Percentiles rank a stretch among this genome's conserved stretches.
These are phyloP conservation scores for Hemileia vastatrix DNA, from an alignment of 1,284 basidiomycete species.

Conservation along the genomic window DNA sequence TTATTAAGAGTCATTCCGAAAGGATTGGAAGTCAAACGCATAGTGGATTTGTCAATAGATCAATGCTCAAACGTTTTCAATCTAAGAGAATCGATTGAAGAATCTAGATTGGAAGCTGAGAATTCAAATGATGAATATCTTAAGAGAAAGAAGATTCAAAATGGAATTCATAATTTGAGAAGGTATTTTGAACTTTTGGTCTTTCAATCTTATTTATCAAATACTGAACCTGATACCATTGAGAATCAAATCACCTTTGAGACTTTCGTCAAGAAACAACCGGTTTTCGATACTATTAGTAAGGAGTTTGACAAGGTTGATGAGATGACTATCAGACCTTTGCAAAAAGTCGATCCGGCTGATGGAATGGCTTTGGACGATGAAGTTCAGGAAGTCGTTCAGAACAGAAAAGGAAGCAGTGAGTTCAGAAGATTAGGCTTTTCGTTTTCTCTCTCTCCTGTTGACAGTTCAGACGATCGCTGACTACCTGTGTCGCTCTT, in stretches of 20 bases:
- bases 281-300: constrained; percentile 91
- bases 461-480: constrained; percentile 69
- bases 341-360: constrained; percentile 64
- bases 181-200: constrained; percentile 57
- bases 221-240: constrained; percentile 71
- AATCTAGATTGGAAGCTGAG: constrained; percentile 61
- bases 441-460: constrained; percentile 42
- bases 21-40: constrained; percentile 61
- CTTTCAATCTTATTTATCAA: constrained; percentile 87
- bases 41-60: constrained; percentile 86
- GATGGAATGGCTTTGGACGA: too few species aligned
- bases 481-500: too few species aligned
- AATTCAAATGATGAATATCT: constrained; percentile 63
- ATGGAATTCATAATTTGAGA: too few species aligned
- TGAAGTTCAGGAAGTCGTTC: constrained; percentile 43
- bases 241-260: constrained; percentile 40
- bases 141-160: constrained; percentile 58
- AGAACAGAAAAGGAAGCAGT: constrained; percentile 34
- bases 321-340: constrained; percentile 67
- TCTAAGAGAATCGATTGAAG: constrained; percentile 76
- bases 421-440: neutral
- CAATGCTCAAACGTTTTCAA: constrained; percentile 76
- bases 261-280: constrained; percentile 39
- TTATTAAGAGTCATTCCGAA: constrained; percentile 79
- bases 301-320: constrained; percentile 76